Conservation (phyloP, 805 yeast genomes). For the Isabelozyma pseudorhagii region DNA sequence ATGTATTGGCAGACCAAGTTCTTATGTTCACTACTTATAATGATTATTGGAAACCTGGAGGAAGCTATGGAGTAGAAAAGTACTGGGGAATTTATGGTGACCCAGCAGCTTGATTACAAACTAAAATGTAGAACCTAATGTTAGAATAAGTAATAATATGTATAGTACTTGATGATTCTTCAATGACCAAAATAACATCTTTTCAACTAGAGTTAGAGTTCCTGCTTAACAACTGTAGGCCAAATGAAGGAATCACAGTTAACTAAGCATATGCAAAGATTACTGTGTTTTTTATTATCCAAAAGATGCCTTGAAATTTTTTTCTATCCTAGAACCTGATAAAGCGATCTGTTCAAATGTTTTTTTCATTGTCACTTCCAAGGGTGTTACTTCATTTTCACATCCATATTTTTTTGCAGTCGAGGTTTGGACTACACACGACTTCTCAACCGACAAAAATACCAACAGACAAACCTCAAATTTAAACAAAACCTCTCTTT, state of each 20-base stretch:
- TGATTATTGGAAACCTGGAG: slow-evolving; percentile 44
- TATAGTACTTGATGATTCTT: neutral
- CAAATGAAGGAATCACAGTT: no score
- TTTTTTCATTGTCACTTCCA: no score
- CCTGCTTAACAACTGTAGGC: no score
- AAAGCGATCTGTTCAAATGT: no score
- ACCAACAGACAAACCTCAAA: neutral
- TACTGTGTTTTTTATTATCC: no score
- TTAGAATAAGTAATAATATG: neutral
- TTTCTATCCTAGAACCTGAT: no score
- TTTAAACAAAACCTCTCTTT: neutral
- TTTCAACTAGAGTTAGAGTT: no score
- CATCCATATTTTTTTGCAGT: neutral
- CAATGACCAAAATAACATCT: neutral
- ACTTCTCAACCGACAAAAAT: neutral
- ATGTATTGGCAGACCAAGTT: slow-evolving; percentile 45
- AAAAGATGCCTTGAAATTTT: no score
- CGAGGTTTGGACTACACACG: neutral
- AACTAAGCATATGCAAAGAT: no score
- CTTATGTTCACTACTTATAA: slow-evolving; percentile 50
- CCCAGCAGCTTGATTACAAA: slow-evolving; percentile 11
- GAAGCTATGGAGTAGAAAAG: slow-evolving; percentile 37
- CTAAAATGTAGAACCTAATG: neutral
- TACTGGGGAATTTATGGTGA: slow-evolving; percentile 48
- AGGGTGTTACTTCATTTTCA: no score